phyloP scores from a whole-genome alignment of 2,329 filamentous ascomycete genomes.

The Hypoxylon sp. region DNA sequence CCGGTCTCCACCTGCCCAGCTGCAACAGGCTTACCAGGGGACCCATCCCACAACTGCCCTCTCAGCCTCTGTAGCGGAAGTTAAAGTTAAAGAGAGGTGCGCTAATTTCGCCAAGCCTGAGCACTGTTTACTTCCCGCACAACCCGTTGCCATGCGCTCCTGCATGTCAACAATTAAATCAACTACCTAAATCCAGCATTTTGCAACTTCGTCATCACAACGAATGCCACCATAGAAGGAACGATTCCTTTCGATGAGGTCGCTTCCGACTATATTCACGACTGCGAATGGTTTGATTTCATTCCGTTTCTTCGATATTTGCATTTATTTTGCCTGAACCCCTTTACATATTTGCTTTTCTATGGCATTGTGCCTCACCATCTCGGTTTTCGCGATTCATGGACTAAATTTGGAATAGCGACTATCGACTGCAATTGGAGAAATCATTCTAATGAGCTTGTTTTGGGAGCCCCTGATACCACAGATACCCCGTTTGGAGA shows the following conservation, averaged over 20 bases:
- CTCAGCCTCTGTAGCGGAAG: too few relatives aligned
- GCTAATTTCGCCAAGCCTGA: conserved; percentile 27
- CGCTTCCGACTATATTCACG: conserved; percentile 4
- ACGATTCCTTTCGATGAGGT: conserved; percentile 9
- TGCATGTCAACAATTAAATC: conserved; percentile 47
- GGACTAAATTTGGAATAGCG: conserved; percentile 31
- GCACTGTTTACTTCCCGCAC: conserved; percentile 42
- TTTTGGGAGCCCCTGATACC: conserved; percentile 13
- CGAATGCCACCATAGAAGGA: conserved; percentile 26
- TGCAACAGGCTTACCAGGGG: neutral
- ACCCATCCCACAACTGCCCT: neutral
- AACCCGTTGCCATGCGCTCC: conserved; percentile 47
- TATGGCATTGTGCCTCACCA: conserved; percentile 46
- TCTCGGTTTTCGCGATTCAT: conserved; percentile 32
- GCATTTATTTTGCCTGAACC: conserved; percentile 16
- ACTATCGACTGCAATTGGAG: conserved; percentile 10
- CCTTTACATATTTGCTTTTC: conserved; percentile 42
- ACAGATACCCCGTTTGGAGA: conserved; percentile 61
- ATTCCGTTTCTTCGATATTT: conserved; percentile 18
- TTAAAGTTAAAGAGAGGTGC: conserved; percentile 1
- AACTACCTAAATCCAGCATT: conserved; percentile 22
- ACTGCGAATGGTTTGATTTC: conserved; percentile 18
- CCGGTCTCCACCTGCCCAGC: neutral
- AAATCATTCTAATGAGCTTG: conserved; percentile 38
- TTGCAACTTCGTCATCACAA: conserved; percentile 32